A percentile compares a stretch with the other conserved stretches of the same genome.
These are phyloP conservation scores for sunflower (Helianthus annuus) DNA, from an alignment of 129 eudicot genomes.

Conservation along the genomic window HanXRQr2.0-SUNRISE NC_035448.2:32872961-32873460, in stretches of 20 bases:
- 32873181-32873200: constrained; percentile 64
- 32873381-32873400: constrained; percentile 44
- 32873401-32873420: constrained; percentile 54
- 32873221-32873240: constrained; percentile 42
- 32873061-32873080: not conserved
- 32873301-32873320: constrained; percentile 52
- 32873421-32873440: constrained; percentile 48
- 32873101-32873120: constrained; percentile 2
- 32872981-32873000: not conserved
- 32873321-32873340: constrained; percentile 54
- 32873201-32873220: constrained; percentile 63
- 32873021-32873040: not conserved
- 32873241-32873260: constrained; percentile 24
- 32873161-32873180: constrained; percentile 54
- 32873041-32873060: not conserved
- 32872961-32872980: not conserved
- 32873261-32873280: constrained; percentile 13
- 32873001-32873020: not conserved
- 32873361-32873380: constrained; percentile 55
- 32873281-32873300: constrained; percentile 14
- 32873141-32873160: constrained; percentile 42
- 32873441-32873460: constrained; percentile 42
- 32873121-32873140: constrained; percentile 1
- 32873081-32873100: not conserved
- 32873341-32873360: constrained; percentile 42